phyloP scores from a whole-genome alignment of 2,329 filamentous ascomycete species.

The Pyrenophora graminea region DNA sequence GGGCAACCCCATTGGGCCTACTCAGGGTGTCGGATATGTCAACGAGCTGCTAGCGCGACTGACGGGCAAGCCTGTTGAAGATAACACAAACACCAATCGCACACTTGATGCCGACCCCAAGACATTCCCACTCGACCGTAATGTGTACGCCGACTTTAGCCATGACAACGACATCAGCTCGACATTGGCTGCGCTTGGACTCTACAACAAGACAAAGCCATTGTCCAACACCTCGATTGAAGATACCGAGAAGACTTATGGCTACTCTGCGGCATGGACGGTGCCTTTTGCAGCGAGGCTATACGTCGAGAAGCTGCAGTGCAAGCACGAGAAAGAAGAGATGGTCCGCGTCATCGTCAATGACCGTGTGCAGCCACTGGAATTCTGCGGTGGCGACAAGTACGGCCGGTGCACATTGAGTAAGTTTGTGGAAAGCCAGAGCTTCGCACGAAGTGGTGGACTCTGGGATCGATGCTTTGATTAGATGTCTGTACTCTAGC shows the following conservation, averaged over 20 bases:
- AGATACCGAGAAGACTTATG: constrained; percentile 60
- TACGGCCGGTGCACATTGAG: constrained; percentile 71
- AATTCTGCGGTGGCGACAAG: constrained; percentile 70
- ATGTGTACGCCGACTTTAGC: constrained; percentile 85
- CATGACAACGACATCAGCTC: constrained; percentile 87
- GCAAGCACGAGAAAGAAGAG: constrained; percentile 64
- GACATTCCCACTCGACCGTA: constrained; percentile 72
- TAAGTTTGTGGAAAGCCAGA: constrained; percentile 74
- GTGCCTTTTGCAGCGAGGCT: constrained; percentile 81
- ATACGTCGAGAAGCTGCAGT: constrained; percentile 87
- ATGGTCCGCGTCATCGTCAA: constrained; percentile 81
- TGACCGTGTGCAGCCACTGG: constrained; percentile 75
- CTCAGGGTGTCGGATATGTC: constrained; percentile 83
- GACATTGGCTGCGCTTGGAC: constrained; percentile 74
- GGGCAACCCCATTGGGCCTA: constrained; percentile 78
- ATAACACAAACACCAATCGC: constrained; percentile 75
- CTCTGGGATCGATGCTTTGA: constrained; percentile 68
- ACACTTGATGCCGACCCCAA: constrained; percentile 70
- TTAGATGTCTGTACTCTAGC: background rate
- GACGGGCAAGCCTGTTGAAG: constrained; percentile 68
- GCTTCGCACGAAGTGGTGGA: constrained; percentile 73
- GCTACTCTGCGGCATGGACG: constrained; percentile 76
- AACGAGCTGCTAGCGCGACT: constrained; percentile 87
- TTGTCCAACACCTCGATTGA: constrained; percentile 53
- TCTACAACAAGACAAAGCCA: constrained; percentile 69